phyloP scores from a whole-genome alignment of 768 basidiomycete species.

The Boletus huronensis region DNA sequence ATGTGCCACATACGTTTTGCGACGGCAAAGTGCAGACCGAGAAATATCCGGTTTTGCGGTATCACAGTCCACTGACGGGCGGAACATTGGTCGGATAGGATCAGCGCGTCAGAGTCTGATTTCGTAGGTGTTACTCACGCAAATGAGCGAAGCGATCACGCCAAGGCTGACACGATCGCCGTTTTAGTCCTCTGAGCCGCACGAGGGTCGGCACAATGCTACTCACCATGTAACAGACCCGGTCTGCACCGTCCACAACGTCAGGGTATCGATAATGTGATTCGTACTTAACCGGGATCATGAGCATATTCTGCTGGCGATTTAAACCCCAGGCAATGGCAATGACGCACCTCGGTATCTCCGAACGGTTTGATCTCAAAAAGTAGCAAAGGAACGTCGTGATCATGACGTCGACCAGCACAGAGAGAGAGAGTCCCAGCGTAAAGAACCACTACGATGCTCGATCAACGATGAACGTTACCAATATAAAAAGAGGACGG shows the following conservation, averaged over 20 bases:
- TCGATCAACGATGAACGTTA: background rate
- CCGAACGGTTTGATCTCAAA: conserved; percentile 37
- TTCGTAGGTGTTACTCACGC: conserved; percentile 6
- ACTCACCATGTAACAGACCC: conserved; percentile 24
- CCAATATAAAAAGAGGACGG: background rate
- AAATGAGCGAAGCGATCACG: conserved; percentile 16
- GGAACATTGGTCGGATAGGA: background rate
- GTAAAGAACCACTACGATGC: conserved; percentile 44
- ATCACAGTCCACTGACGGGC: conserved; percentile 16
- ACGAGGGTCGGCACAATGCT: background rate
- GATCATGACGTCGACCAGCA: conserved; percentile 44
- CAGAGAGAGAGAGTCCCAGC: conserved; percentile 43
- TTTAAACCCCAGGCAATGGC: background rate
- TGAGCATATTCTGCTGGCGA: background rate
- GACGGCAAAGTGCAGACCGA: conserved; percentile 23
- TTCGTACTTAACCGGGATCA: conserved; percentile 12
- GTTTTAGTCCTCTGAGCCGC: background rate
- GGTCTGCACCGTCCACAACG: conserved; percentile 22
- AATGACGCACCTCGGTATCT: conserved; percentile 35
- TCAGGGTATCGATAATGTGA: conserved; percentile 20
- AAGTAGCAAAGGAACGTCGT: conserved; percentile 42
- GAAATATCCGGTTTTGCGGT: conserved; percentile 24
- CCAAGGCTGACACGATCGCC: conserved; percentile 8
- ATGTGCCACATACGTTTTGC: conserved; percentile 19
- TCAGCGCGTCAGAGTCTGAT: background rate